phyloP scores from a whole-genome alignment of 352 stramenopile species.

The Phytopythium sindhum region DNA sequence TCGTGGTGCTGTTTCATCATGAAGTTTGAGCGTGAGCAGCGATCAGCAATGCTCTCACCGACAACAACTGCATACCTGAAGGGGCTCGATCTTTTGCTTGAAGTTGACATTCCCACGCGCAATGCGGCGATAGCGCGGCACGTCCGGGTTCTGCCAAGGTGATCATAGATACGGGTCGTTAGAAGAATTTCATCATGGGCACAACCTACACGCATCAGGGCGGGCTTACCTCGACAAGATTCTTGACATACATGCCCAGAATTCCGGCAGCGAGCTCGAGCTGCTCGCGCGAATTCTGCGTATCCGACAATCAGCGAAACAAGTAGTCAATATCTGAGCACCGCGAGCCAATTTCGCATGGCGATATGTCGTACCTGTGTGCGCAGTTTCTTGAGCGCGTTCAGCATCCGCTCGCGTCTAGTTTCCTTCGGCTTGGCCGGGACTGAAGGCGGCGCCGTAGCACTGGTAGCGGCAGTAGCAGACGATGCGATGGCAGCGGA shows the following conservation, averaged over 20 bases:
- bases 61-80: slow-evolving; percentile 41
- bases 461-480: neutral
- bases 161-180: neutral
- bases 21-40: neutral
- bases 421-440: slow-evolving; percentile 15
- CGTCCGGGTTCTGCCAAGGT: slow-evolving; percentile 57
- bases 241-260: slow-evolving; percentile 87
- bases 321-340: neutral
- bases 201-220: neutral
- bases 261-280: slow-evolving; percentile 66
- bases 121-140: slow-evolving; percentile 79
- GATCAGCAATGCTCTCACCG: slow-evolving; percentile 3
- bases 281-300: slow-evolving; percentile 67
- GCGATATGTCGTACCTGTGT: slow-evolving; percentile 31
- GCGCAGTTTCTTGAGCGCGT: slow-evolving; percentile 42
- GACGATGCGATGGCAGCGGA: neutral
- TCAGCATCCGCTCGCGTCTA: slow-evolving; percentile 42
- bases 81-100: slow-evolving; percentile 81
- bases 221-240: slow-evolving; percentile 62
- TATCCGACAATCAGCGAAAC: neutral
- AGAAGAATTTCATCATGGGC: neutral
- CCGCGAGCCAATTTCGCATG: neutral
- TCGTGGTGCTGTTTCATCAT: slow-evolving; percentile 53
- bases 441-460: slow-evolving; percentile 6
- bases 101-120: slow-evolving; percentile 77